Conservation (phyloP, 2,329 filamentous ascomycete genomes). For the Massarina eburnea region DNA sequence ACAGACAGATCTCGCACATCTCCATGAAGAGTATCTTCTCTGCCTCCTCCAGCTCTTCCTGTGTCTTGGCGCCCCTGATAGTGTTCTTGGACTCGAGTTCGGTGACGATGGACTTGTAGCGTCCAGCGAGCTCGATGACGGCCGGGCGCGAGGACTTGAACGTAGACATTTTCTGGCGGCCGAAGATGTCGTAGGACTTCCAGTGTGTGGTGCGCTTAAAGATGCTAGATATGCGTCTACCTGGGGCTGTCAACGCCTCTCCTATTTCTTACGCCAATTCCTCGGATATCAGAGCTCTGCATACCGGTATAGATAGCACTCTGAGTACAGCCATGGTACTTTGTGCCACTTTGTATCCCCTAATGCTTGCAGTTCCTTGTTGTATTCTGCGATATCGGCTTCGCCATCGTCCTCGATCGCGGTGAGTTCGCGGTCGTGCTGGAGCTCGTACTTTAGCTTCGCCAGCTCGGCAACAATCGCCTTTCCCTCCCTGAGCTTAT, state of each 20-base stretch:
- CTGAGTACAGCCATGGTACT: constrained; percentile 83
- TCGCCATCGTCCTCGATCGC: constrained; percentile 76
- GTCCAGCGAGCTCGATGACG: constrained; percentile 77
- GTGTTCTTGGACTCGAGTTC: constrained; percentile 62
- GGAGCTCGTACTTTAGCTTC: constrained; percentile 88
- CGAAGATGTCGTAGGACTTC: constrained; percentile 88
- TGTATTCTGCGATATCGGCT: constrained; percentile 77
- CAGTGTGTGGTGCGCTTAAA: constrained; percentile 79
- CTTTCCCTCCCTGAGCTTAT: constrained; percentile 79
- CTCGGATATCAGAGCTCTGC: constrained; percentile 6
- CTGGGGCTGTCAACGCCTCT: constrained; percentile 36
- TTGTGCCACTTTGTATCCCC: constrained; percentile 79
- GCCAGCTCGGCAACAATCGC: constrained; percentile 77
- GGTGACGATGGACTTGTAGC: constrained; percentile 72
- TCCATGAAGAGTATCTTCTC: constrained; percentile 82
- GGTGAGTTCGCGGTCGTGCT: constrained; percentile 80
- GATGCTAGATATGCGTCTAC: constrained; percentile 74
- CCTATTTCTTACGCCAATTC: constrained; percentile 2
- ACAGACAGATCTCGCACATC: constrained; percentile 95
- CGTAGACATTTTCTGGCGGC: constrained; percentile 84
- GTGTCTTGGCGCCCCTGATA: constrained; percentile 46
- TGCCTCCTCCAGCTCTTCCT: constrained; percentile 61
- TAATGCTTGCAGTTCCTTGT: constrained; percentile 76
- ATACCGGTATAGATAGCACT: constrained; percentile 91
- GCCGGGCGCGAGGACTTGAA: constrained; percentile 90